Conservation (phyloP, 2,329 filamentous ascomycete species). For the Calcarisporium arbuscula region DNA sequence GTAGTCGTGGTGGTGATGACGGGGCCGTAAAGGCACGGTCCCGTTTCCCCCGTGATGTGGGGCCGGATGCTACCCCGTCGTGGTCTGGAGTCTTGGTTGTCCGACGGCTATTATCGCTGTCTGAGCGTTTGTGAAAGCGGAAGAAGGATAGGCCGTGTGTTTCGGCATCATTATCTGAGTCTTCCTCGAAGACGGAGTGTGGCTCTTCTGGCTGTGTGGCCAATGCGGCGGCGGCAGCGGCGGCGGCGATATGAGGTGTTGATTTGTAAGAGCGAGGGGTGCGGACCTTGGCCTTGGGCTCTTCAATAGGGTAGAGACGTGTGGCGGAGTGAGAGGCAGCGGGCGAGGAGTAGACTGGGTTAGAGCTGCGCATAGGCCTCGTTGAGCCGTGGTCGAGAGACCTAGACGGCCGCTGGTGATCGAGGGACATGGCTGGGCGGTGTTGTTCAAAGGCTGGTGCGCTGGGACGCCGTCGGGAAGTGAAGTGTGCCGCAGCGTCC, state of each 20-base stretch:
- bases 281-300: constrained; percentile 12
- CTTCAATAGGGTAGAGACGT: constrained; percentile 12
- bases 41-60: constrained; percentile 5
- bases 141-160: constrained; percentile 32
- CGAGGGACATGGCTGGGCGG: neutral
- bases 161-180: constrained; percentile 36
- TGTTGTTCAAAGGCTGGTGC: too few relatives aligned
- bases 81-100: constrained; percentile 9
- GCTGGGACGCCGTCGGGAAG: too few relatives aligned
- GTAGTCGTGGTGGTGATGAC: constrained; percentile 12
- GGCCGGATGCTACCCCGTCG: neutral
- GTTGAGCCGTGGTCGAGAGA: constrained; percentile 4
- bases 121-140: constrained; percentile 34
- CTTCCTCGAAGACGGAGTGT: constrained; percentile 42
- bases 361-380: constrained; percentile 2
- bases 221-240: constrained; percentile 15
- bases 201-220: constrained; percentile 21
- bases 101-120: constrained; percentile 23
- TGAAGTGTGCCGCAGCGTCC: too few relatives aligned
- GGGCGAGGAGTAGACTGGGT: constrained; percentile 13
- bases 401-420: constrained; percentile 3
- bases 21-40: constrained; percentile 16
- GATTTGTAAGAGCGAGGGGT: constrained; percentile 21
- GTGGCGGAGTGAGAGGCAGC: constrained; percentile 17
- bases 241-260: constrained; percentile 15